Evolutionary conservation across 2,329 filamentous ascomycete species (phyloP), one percentile per base, ranked within the genome.

Genomic region (Hypoxylon sp.): DNA sequence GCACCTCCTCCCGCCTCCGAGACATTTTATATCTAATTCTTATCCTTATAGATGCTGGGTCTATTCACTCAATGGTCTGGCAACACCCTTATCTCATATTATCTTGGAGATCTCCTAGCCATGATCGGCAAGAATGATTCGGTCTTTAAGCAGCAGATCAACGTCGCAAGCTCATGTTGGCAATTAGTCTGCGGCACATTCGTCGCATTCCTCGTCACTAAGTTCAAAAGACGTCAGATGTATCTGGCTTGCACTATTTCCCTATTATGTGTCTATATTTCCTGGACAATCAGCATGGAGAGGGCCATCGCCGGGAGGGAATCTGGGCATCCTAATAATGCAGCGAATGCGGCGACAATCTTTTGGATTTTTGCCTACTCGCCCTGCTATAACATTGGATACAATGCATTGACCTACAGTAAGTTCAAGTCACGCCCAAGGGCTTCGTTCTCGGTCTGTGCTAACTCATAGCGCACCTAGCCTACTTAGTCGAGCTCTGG

Each of bases 371-470:
- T 89, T 69, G 80, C 83, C 3, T 91, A 89, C 76, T 84, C 83
- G 9, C 86, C 88, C 3, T 82, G 80, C 67, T 91, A 91, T 76
- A 90, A 90, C 72, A 83, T 91, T 54, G 88, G 88, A n/a, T 89
- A 90, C 76, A 91, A 91, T 74, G 87, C 89, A 13, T 80, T 91
- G 60, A 89, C 87, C 0, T 90, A 90, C 77, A 90, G 84, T 85
- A 76, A 78, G 83, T 75, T 31, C 24, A n/a, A 8, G 5, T 3
- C 8, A 24, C 5, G 33, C 22, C 31, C 2, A 17, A 2, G 46
- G 19, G 4, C 8, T 8, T 48, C 9, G 35, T 8, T 46, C 37
- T n/a, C 17, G 6, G 8, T 33, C 13, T 33, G 35, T 59, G 33
- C 42, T 70, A 37, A 39, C 54, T 44, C 22, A 19, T 58, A 48